Evolutionary conservation across 2,329 filamentous ascomycete genomes (phyloP).

Genomic region (Ophiostoma australiae): DNA sequence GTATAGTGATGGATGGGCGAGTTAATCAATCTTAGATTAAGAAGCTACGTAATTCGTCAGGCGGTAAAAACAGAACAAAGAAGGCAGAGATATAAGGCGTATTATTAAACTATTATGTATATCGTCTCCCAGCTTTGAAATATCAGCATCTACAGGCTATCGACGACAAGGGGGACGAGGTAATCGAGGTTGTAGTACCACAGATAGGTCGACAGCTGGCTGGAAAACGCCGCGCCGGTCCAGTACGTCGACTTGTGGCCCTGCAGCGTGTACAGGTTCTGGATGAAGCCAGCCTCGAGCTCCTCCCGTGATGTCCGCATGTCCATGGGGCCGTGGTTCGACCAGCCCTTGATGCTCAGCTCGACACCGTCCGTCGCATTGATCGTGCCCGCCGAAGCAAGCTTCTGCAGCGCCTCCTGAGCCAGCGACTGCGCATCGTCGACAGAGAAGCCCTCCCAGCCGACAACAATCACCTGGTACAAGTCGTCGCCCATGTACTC

Average conservation of each 20-base stretch:
- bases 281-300: slow-evolving; percentile 36
- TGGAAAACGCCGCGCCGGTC: slow-evolving; percentile 36
- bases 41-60: background rate
- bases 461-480: slow-evolving; percentile 32
- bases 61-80: background rate
- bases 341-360: slow-evolving; percentile 31
- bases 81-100: background rate
- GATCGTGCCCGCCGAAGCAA: slow-evolving; percentile 29
- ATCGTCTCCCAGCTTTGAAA: slow-evolving; percentile 32
- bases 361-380: slow-evolving; percentile 22
- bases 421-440: slow-evolving; percentile 31
- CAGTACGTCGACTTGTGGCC: slow-evolving; percentile 40
- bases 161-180: slow-evolving; percentile 19
- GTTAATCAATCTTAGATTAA: background rate
- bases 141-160: slow-evolving; percentile 10
- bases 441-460: slow-evolving; percentile 27
- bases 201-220: slow-evolving; percentile 34
- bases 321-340: slow-evolving; percentile 34
- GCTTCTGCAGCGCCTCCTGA: slow-evolving; percentile 34
- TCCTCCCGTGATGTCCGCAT: slow-evolving; percentile 32
- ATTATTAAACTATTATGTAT: background rate
- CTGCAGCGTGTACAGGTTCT: slow-evolving; percentile 37
- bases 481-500: slow-evolving; percentile 31
- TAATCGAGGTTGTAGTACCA: slow-evolving; percentile 33
- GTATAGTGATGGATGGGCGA: background rate